phyloP scores from a whole-genome alignment of 2,329 filamentous ascomycete species.

The Didymella sp. region DNA sequence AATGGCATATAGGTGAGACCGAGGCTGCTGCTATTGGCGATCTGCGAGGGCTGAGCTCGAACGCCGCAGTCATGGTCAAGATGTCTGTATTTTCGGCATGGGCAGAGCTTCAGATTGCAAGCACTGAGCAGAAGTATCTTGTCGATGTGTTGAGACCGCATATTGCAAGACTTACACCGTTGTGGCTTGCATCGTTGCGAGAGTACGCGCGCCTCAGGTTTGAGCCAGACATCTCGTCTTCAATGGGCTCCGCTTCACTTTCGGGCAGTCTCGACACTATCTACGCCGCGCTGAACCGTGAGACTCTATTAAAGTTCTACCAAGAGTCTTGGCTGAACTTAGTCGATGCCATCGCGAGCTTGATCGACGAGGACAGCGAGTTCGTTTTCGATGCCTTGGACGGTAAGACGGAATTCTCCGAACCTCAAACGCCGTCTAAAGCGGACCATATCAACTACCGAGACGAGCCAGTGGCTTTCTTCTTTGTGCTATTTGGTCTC shows the following conservation, averaged over 20 bases:
- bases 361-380: constrained; percentile 97
- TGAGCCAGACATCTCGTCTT: constrained; percentile 96
- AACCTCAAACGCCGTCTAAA: constrained; percentile 58
- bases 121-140: constrained; percentile 87
- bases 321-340: constrained; percentile 97
- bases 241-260: constrained; percentile 77
- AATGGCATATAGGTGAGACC: constrained; percentile 60
- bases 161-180: constrained; percentile 84
- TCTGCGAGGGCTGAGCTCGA: constrained; percentile 88
- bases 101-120: constrained; percentile 96
- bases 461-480: constrained; percentile 97
- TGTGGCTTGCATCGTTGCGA: constrained; percentile 91
- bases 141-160: constrained; percentile 88
- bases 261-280: constrained; percentile 90
- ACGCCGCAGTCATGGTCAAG: constrained; percentile 98
- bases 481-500: constrained; percentile 96
- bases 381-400: constrained; percentile 97
- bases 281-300: constrained; percentile 91
- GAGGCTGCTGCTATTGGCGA: constrained; percentile 91
- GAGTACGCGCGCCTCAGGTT: constrained; percentile 94
- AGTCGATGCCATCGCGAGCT: constrained; percentile 93
- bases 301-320: constrained; percentile 93
- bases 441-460: constrained; percentile 89
- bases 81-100: constrained; percentile 97
- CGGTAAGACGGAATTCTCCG: constrained; percentile 66